These are phyloP conservation scores for Syzygium oleosum DNA, from an alignment of 345 rosid species.

Conservation along the genomic window DNA sequence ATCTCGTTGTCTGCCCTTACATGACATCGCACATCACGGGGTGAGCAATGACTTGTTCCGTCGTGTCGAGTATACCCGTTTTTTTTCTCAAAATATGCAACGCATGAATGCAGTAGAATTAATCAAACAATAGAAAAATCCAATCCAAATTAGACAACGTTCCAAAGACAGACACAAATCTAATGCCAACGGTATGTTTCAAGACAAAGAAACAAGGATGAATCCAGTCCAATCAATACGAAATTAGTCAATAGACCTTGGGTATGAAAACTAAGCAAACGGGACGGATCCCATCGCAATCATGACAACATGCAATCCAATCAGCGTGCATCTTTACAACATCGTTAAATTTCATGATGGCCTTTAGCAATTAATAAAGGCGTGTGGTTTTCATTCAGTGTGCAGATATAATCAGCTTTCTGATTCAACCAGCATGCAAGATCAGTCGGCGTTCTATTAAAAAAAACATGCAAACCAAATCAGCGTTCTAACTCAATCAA, in stretches of 20 bases:
- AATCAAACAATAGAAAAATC: neutral
- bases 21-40: neutral
- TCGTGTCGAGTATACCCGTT: neutral
- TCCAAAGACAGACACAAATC: neutral
- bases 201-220: neutral
- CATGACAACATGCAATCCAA: neutral
- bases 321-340: neutral
- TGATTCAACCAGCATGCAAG: neutral
- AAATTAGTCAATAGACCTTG: neutral
- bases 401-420: neutral
- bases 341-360: neutral
- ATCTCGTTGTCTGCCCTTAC: fast-evolving
- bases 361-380: neutral
- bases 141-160: neutral
- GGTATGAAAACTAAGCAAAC: no score
- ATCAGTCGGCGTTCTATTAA: no score
- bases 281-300: no score
- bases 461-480: neutral
- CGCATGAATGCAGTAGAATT: neutral
- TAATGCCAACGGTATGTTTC: neutral
- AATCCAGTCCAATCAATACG: neutral
- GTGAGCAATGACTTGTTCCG: neutral
- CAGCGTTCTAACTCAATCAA: neutral
- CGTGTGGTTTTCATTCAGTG: fast-evolving
- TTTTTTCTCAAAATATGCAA: neutral